Evolutionary conservation across 257 asterid species (phyloP).

Genomic region (Przewalskia tangutica): DNA sequence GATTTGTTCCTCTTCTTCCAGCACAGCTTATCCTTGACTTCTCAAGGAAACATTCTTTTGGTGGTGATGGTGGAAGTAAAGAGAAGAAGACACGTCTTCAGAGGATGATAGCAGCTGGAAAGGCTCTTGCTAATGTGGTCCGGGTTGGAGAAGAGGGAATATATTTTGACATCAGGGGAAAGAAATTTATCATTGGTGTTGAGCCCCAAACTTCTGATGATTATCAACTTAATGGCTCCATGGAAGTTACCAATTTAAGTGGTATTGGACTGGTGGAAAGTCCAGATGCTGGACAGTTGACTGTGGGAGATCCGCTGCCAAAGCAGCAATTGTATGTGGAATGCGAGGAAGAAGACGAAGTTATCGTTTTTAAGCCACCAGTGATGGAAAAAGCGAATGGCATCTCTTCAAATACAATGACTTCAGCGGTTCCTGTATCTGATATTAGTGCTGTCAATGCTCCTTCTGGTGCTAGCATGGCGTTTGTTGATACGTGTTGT

Average conservation of each 20-base stretch:
- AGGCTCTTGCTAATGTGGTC: conserved; percentile 68
- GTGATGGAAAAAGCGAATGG: conserved; percentile 47
- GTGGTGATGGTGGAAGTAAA: conserved; percentile 47
- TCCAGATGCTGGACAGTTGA: conserved; percentile 19
- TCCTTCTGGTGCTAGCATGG: conserved; percentile 25
- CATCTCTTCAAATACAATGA: conserved; percentile 21
- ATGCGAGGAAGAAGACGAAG: conserved; percentile 53
- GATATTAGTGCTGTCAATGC: not conserved
- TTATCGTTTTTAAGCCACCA: conserved; percentile 76
- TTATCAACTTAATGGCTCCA: conserved; percentile 18
- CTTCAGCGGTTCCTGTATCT: conserved; percentile 15
- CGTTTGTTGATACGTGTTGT: conserved; percentile 20
- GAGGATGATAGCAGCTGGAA: conserved; percentile 88
- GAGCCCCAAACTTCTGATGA: conserved; percentile 55
- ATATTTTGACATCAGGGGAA: conserved; percentile 50
- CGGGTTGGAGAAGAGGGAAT: conserved; percentile 52
- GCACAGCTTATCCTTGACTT: conserved; percentile 87
- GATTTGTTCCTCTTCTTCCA: conserved; percentile 79
- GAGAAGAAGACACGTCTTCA: conserved; percentile 54
- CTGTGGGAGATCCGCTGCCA: conserved; percentile 18
- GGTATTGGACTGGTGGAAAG: conserved; percentile 21
- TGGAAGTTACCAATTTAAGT: conserved; percentile 23
- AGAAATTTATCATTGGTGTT: conserved; percentile 56
- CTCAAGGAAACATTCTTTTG: conserved; percentile 63
- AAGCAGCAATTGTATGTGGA: conserved; percentile 31